phyloP scores from a whole-genome alignment of 2,329 filamentous ascomycete genomes.

The Xylariaceae sp. region DNA sequence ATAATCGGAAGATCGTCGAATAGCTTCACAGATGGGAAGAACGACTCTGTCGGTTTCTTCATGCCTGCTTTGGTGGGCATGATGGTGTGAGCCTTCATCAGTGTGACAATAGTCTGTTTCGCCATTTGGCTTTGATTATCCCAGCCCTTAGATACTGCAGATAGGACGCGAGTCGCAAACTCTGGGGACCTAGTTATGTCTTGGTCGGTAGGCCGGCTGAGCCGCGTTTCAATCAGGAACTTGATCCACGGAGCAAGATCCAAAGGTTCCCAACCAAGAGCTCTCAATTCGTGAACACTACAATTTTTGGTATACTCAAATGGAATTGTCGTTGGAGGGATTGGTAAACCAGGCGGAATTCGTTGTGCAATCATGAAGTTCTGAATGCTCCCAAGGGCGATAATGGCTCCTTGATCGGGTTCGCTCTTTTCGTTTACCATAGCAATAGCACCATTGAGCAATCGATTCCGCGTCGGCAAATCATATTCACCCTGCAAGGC shows the following conservation, averaged over 20 bases:
- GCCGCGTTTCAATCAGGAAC: conserved; percentile 68
- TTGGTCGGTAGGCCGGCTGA: conserved; percentile 56
- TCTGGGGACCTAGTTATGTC: conserved; percentile 67
- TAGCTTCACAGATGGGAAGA: conserved; percentile 88
- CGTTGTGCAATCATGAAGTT: conserved; percentile 72
- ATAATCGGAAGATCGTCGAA: conserved; percentile 91
- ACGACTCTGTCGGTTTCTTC: conserved; percentile 78
- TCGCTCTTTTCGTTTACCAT: conserved; percentile 56
- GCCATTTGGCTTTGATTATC: conserved; percentile 66
- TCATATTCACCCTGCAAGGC: conserved; percentile 70
- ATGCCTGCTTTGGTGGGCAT: conserved; percentile 91
- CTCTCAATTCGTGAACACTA: conserved; percentile 63
- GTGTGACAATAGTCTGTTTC: conserved; percentile 59
- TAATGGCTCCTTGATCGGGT: conserved; percentile 59
- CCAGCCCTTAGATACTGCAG: conserved; percentile 84
- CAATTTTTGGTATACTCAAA: conserved; percentile 74
- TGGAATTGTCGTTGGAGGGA: conserved; percentile 78
- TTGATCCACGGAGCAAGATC: conserved; percentile 82
- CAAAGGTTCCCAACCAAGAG: conserved; percentile 80
- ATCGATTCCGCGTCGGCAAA: conserved; percentile 56
- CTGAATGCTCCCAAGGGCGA: conserved; percentile 71
- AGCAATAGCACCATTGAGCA: conserved; percentile 78
- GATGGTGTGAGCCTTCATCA: conserved; percentile 65
- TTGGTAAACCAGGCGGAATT: conserved; percentile 75
- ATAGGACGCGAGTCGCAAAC: conserved; percentile 74